phyloP scores from a whole-genome alignment of 306 rosid species.

The Amphicarpaea edgeworthii region DNA sequence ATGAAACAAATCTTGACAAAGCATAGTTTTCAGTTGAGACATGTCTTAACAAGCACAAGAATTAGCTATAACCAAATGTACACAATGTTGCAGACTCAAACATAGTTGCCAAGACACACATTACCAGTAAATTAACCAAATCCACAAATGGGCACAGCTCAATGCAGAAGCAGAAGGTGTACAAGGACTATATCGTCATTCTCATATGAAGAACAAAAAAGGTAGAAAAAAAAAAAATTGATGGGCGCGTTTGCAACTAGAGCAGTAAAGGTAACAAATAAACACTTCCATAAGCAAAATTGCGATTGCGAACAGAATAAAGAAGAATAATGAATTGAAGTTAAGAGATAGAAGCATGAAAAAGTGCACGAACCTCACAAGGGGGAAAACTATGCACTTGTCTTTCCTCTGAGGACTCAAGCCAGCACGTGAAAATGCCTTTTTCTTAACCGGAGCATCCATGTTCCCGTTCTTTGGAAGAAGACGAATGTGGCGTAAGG shows the following conservation, averaged over 20 bases:
- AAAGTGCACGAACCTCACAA: constrained; percentile 64
- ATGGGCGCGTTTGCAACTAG: neutral
- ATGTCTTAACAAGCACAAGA: constrained; percentile 14
- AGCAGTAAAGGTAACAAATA: neutral
- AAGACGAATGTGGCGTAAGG: neutral
- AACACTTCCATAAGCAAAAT: constrained; percentile 13
- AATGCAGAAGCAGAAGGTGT: constrained; percentile 13
- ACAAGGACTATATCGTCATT: neutral
- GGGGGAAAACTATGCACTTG: constrained; percentile 83
- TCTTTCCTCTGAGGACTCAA: constrained; percentile 86
- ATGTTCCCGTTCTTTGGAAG: constrained; percentile 30
- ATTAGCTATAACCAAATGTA: constrained; percentile 24
- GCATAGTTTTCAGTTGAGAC: neutral
- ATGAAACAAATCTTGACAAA: neutral
- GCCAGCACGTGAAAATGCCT: constrained; percentile 74
- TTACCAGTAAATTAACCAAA: constrained; percentile 35
- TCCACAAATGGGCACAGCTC: constrained; percentile 19
- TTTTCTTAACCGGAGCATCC: constrained; percentile 71
- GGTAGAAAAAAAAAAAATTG: neutral
- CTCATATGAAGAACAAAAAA: neutral
- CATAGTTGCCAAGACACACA: neutral
- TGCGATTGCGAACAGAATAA: neutral
- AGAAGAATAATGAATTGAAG: neutral
- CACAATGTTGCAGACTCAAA: constrained; percentile 20
- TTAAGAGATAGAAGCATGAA: neutral